Conservation (phyloP, 179 eudicot genomes). For the Drosera spatulata region DNA sequence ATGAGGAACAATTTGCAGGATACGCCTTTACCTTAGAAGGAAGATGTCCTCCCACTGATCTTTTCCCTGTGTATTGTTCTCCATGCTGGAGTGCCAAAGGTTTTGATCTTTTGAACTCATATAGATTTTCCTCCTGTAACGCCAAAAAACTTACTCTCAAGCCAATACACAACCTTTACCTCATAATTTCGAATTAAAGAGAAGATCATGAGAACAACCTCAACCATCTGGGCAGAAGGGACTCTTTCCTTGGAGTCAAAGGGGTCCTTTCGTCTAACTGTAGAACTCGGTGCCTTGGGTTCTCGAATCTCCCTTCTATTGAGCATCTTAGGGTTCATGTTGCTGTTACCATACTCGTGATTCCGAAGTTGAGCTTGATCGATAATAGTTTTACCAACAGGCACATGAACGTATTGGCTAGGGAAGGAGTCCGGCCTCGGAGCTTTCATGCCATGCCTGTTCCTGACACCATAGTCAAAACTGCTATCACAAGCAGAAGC, state of each 20-base stretch:
- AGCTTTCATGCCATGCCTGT: slow-evolving; percentile 14
- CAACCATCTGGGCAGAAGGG: slow-evolving; percentile 8
- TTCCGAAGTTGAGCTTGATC: slow-evolving; percentile 22
- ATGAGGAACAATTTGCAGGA: slow-evolving; percentile 16
- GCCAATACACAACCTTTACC: slow-evolving; percentile 4
- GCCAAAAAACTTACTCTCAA: slow-evolving; percentile 5
- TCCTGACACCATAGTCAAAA: slow-evolving; percentile 10
- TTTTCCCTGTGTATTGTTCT: slow-evolving; percentile 27
- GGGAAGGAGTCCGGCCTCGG: slow-evolving; percentile 12
- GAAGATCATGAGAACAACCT: not conserved
- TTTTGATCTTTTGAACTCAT: no score
- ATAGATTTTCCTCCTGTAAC: slow-evolving; percentile 35
- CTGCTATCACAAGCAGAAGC: slow-evolving; percentile 13
- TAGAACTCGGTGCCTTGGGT: slow-evolving; percentile 18
- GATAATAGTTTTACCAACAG: slow-evolving; percentile 22
- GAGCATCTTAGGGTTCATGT: slow-evolving; percentile 15
- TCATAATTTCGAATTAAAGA: not conserved
- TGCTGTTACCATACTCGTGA: slow-evolving; percentile 19
- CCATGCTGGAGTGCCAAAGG: slow-evolving; percentile 21
- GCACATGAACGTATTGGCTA: slow-evolving; percentile 8
- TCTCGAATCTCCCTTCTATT: slow-evolving; percentile 27
- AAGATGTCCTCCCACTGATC: slow-evolving; percentile 19
- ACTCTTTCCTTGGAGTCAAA: slow-evolving; percentile 25
- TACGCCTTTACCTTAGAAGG: slow-evolving; percentile 18
- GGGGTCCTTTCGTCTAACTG: slow-evolving; percentile 20